Percentiles rank a stretch among this genome's conserved stretches.
Evolutionary conservation across 179 eudicot species (phyloP).

Genomic region (Silene coronaria): DNA sequence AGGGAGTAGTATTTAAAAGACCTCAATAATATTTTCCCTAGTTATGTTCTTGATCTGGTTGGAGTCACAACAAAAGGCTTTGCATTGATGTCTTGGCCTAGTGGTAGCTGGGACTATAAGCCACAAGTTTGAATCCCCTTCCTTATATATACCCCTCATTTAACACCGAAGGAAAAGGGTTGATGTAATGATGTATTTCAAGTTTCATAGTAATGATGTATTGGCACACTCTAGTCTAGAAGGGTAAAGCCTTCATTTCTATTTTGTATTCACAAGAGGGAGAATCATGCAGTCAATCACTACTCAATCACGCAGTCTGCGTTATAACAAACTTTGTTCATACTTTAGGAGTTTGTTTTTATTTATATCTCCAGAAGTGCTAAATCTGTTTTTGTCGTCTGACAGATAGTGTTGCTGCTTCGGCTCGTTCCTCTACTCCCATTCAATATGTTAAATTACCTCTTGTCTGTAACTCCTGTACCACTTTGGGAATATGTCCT

Average conservation of each 20-base stretch:
- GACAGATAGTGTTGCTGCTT: conserved; percentile 87
- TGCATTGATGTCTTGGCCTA: background rate
- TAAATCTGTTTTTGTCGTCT: conserved; percentile 8
- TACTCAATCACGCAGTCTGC: no score
- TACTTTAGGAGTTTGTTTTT: background rate
- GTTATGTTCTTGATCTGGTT: background rate
- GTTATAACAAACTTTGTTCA: background rate
- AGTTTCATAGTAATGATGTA: background rate
- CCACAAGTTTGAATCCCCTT: background rate
- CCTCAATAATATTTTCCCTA: no score
- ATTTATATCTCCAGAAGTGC: background rate
- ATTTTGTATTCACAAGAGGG: conserved; percentile 1
- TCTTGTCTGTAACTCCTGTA: conserved; percentile 86
- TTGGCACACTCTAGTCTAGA: background rate
- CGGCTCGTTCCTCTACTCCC: conserved; percentile 93
- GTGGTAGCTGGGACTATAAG: background rate
- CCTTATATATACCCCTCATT: no score
- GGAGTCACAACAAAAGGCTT: background rate
- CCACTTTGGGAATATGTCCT: conserved; percentile 68
- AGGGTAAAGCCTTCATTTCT: background rate
- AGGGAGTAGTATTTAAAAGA: no score
- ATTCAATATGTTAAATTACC: conserved; percentile 89
- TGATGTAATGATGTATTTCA: conserved; percentile 7
- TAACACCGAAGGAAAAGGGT: background rate
- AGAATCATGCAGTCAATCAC: background rate